Conservation (phyloP, 2,329 filamentous ascomycete genomes). For the Aspergillus intermedius region DNA sequence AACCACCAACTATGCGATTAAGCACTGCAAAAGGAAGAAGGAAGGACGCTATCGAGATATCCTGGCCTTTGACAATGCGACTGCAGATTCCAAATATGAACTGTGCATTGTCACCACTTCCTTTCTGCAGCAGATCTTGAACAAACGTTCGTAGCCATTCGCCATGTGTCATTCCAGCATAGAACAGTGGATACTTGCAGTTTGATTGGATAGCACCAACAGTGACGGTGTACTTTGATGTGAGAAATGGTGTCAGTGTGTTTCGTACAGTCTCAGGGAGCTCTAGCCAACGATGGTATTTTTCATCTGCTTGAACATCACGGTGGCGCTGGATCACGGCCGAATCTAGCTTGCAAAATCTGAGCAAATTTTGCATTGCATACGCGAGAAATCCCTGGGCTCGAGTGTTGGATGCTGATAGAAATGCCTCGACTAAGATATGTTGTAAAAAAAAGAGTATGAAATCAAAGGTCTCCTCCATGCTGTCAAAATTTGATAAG, state of each 20-base stretch:
- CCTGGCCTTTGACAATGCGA: conserved; percentile 76
- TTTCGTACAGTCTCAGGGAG: conserved; percentile 73
- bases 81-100: conserved; percentile 76
- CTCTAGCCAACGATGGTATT: conserved; percentile 67
- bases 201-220: conserved; percentile 50
- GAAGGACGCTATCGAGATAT: conserved; percentile 79
- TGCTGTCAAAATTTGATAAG: conserved; percentile 73
- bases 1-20: conserved; percentile 72
- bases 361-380: conserved; percentile 86
- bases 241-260: conserved; percentile 80
- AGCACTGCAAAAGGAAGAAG: conserved; percentile 80
- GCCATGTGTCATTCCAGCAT: conserved; percentile 59
- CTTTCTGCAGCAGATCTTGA: conserved; percentile 72
- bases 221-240: conserved; percentile 71
- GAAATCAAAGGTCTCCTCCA: conserved; percentile 77
- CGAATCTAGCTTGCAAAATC: conserved; percentile 65
- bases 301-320: conserved; percentile 51
- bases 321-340: conserved; percentile 48
- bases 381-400: conserved; percentile 89
- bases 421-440: conserved; percentile 82
- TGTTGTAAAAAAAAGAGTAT: conserved; percentile 77
- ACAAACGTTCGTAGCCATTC: conserved; percentile 78
- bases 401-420: conserved; percentile 80
- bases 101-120: conserved; percentile 65
- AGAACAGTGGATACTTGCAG: conserved; percentile 73